Base-by-base conservation (phyloP, 2,329 filamentous ascomycete species). In the Periconia sp. region DNA sequence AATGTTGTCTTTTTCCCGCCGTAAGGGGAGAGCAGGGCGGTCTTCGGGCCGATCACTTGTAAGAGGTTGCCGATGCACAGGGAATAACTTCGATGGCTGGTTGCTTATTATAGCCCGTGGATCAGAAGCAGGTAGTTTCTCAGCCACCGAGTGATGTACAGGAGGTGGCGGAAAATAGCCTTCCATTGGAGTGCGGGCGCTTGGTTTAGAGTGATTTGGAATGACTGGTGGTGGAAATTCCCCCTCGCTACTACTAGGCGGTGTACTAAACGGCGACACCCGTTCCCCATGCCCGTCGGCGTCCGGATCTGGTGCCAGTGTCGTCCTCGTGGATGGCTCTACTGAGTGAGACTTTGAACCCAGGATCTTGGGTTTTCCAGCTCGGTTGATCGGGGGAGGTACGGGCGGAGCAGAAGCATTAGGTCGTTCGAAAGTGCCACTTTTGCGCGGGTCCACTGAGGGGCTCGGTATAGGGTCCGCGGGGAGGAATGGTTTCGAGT, bases 231-330 rank as follows among this genome's bases (percentile, higher is more conserved):
- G 54, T 25, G 63, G 61, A 2, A 42, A 32, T 2, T 65, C 53
- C 42, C 81, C 84, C 4, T 82, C 81, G 62, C 87, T 91, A 54
- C 83, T 92, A 55, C 84, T 85, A 0, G 92, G 90, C 13, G 91
- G 91, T 24, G 90, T 96, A 60, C 79, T 91, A 63, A 96, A 96
- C 0, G 92, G 92, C 1, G 92, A 96, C 0, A 84, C 61, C 36
- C 73, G 71, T 22, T 75, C 74, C 29, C 79, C 76, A 3, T 66
- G 61, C 5, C 63, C 40, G 22, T 66, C 63, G 4, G 50, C 46
- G 63, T 60, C 75, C 72, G 48, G 75, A 67, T 61, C 70, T 31
- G 63, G 74, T 23, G 59, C 73, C 23, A 69, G 42, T 11, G 54
- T 59, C 5, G 52, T 30, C 17, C 56, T 63, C 4, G 50, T 36